phyloP scores from a whole-genome alignment of 306 rosid genomes.

The Citrullus colocynthis region DNA sequence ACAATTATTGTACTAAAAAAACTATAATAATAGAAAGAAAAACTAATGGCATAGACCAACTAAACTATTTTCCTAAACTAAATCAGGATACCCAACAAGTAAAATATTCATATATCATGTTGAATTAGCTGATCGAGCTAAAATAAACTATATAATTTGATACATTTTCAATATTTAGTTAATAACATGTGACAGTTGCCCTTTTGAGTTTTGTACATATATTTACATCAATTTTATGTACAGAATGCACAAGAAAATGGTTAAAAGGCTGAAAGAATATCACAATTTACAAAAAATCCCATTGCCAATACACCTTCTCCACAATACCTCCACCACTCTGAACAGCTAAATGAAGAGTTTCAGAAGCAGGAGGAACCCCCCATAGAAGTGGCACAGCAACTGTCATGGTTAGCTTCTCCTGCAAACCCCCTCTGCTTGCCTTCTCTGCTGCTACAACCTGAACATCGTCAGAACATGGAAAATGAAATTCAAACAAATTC shows the following conservation, averaged over 20 bases:
- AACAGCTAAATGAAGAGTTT: slow-evolving; percentile 91
- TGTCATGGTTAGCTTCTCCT: slow-evolving; percentile 90
- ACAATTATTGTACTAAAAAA: too few species aligned
- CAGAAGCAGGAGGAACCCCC: slow-evolving; percentile 98
- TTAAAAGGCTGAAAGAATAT: slow-evolving; percentile 20
- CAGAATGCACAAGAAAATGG: slow-evolving; percentile 59
- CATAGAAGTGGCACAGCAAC: slow-evolving; percentile 95
- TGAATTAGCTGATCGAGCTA: not conserved
- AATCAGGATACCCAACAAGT: too few species aligned
- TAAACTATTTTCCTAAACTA: too few species aligned
- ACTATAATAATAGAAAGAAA: too few species aligned
- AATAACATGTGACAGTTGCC: not conserved
- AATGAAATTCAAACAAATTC: not conserved
- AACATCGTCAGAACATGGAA: not conserved
- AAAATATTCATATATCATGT: too few species aligned
- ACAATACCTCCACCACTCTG: slow-evolving; percentile 98
- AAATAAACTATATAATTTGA: not conserved
- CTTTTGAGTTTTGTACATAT: slow-evolving; percentile 21
- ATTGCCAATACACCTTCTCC: slow-evolving; percentile 93
- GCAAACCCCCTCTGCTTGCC: slow-evolving; percentile 74
- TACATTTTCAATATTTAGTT: not conserved
- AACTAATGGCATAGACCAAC: too few species aligned
- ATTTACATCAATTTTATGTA: slow-evolving; percentile 36
- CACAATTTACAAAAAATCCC: slow-evolving; percentile 67
- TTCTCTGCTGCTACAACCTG: slow-evolving; percentile 87